Conservation (phyloP, 257 asterid species). For the Ligustrum vulgare region DNA sequence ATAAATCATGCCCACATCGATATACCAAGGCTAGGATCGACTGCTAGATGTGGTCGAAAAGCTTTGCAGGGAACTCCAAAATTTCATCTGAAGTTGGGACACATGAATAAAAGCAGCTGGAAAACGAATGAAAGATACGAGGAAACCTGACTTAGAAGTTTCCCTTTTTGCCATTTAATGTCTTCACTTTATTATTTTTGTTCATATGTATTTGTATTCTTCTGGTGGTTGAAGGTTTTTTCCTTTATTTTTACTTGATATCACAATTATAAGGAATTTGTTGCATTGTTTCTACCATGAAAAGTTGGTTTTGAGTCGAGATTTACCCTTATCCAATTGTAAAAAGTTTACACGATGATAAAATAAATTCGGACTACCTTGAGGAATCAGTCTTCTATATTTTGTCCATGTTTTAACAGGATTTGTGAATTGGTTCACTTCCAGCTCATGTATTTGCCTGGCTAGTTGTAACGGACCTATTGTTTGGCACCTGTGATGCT, state of each 20-base stretch:
- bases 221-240: constrained; percentile 19
- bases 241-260: constrained; percentile 18
- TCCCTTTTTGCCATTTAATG: constrained; percentile 15
- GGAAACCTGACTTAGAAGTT: neutral
- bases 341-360: neutral
- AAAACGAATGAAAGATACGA: neutral
- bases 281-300: constrained; percentile 11
- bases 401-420: neutral
- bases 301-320: neutral
- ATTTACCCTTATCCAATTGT: neutral
- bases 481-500: too few relatives aligned
- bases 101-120: constrained; percentile 22
- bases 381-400: neutral
- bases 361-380: neutral
- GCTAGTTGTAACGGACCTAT: too few relatives aligned
- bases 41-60: constrained; percentile 24
- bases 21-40: constrained; percentile 40
- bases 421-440: neutral
- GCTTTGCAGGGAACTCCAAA: constrained; percentile 31
- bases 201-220: constrained; percentile 34
- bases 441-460: neutral
- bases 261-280: constrained; percentile 24
- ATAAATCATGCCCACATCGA: constrained; percentile 27
- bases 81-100: constrained; percentile 23
- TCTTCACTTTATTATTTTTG: constrained; percentile 54